Evolutionary conservation across 2,329 filamentous ascomycete species (phyloP).

Genomic region (Clarireedia homoeocarpa): DNA sequence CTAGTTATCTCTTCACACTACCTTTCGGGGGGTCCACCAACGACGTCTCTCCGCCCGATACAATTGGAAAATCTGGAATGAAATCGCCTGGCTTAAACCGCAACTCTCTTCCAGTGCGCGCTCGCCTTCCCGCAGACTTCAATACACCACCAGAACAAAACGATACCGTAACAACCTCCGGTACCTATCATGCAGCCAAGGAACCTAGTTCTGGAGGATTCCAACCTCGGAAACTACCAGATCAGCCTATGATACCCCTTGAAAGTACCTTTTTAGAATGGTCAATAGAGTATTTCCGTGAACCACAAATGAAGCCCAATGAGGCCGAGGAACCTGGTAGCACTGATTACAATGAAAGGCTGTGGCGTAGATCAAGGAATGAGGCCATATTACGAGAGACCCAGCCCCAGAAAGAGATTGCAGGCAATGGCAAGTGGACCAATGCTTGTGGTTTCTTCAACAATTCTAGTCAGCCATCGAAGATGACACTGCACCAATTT

Average conservation of each 20-base stretch:
- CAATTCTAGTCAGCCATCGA: constrained; percentile 81
- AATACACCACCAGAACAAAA: constrained; percentile 64
- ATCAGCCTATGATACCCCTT: constrained; percentile 62
- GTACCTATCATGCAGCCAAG: constrained; percentile 67
- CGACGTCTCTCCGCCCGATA: constrained; percentile 23
- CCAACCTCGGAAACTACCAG: constrained; percentile 49
- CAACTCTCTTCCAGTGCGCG: constrained; percentile 22
- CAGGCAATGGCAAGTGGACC: constrained; percentile 81
- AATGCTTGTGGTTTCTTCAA: constrained; percentile 75
- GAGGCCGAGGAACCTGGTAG: constrained; percentile 95
- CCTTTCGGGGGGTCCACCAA: constrained; percentile 38
- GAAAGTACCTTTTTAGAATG: constrained; percentile 83
- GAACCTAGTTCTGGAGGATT: constrained; percentile 76
- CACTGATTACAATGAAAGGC: constrained; percentile 87
- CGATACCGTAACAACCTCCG: constrained; percentile 56
- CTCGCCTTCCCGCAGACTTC: constrained; percentile 49
- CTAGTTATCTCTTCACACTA: constrained; percentile 52
- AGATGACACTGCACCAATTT: constrained; percentile 96
- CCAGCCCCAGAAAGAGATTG: constrained; percentile 85
- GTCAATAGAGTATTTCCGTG: constrained; percentile 96
- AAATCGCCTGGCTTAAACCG: constrained; percentile 23
- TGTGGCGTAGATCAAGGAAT: constrained; percentile 89
- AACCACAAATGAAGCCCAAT: constrained; percentile 95
- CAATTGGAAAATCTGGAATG: constrained; percentile 16
- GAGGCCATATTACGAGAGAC: constrained; percentile 88